Percentiles rank a stretch among this genome's conserved stretches.
phyloP scores from a whole-genome alignment of 768 basidiomycete species.

The Tulasnella sp. region DNA sequence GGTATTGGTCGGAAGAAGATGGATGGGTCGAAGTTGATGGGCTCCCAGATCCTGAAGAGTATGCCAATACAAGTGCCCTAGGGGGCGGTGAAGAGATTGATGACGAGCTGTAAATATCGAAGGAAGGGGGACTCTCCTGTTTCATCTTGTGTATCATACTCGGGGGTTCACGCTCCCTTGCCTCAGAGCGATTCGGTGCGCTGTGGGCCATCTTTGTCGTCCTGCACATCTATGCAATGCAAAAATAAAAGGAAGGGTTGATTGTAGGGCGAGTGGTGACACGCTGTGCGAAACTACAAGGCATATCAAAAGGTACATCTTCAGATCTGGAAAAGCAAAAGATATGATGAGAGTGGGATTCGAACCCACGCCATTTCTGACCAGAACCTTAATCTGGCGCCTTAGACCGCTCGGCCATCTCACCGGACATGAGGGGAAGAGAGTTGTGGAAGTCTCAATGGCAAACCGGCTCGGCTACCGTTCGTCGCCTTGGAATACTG shows the following conservation, averaged over 20 bases:
- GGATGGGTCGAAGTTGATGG: slow-evolving; percentile 46
- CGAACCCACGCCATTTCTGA: slow-evolving; percentile 20
- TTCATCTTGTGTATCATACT: neutral
- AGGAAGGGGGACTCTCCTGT: neutral
- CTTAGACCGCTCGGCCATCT: slow-evolving; percentile 88
- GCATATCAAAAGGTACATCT: too few relatives aligned
- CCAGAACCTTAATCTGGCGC: slow-evolving; percentile 65
- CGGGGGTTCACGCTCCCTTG: neutral
- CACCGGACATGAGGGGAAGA: slow-evolving; percentile 29
- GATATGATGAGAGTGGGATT: slow-evolving; percentile 20
- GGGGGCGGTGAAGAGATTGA: neutral
- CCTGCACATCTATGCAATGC: too few relatives aligned
- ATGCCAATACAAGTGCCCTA: neutral
- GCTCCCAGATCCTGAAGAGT: neutral
- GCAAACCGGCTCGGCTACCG: too few relatives aligned
- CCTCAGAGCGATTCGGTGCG: too few relatives aligned
- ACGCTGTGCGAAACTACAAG: too few relatives aligned
- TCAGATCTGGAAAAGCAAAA: neutral
- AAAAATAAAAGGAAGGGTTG: too few relatives aligned
- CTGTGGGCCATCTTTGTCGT: too few relatives aligned
- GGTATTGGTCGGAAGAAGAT: slow-evolving; percentile 63
- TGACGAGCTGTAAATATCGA: neutral
- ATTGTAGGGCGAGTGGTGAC: too few relatives aligned
- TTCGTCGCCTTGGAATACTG: too few relatives aligned
- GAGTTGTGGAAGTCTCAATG: too few relatives aligned